Evolutionary conservation across 495 filamentous ascomycete genomes (phyloP).

Genomic region (Xylaria longipes): DNA sequence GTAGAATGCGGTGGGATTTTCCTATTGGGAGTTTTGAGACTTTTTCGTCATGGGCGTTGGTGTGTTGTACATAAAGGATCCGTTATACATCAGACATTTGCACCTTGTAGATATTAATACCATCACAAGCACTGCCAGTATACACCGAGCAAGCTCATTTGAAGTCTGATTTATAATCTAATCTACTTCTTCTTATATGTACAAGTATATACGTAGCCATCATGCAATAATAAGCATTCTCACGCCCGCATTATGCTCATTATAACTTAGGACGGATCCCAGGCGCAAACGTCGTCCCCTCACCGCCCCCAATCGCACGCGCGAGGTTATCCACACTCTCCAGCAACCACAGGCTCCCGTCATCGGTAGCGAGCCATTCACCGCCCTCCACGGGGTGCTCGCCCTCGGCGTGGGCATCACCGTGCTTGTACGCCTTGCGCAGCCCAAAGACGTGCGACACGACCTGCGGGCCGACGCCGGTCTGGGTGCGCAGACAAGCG

Average conservation of each 20-base stretch:
- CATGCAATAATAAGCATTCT: background rate
- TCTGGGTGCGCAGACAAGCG: slow-evolving; percentile 73
- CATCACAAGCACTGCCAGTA: background rate
- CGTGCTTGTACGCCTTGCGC: slow-evolving; percentile 74
- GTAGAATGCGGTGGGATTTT: background rate
- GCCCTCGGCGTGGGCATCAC: slow-evolving; percentile 53
- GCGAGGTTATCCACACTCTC: slow-evolving; percentile 73
- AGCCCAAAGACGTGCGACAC: slow-evolving; percentile 74
- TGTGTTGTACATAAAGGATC: slow-evolving; percentile 6
- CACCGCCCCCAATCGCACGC: slow-evolving; percentile 63
- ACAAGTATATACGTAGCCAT: slow-evolving; percentile 22
- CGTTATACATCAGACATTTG: background rate
- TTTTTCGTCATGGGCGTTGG: background rate
- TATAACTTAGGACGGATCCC: slow-evolving; percentile 58
- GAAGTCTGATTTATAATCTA: background rate
- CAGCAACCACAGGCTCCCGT: slow-evolving; percentile 75
- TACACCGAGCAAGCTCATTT: background rate
- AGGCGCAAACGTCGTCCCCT: slow-evolving; percentile 66
- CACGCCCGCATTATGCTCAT: slow-evolving; percentile 14
- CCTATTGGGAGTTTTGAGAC: background rate
- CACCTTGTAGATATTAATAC: slow-evolving; percentile 9
- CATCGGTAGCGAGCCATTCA: slow-evolving; percentile 72
- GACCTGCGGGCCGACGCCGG: slow-evolving; percentile 80
- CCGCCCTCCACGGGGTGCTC: slow-evolving; percentile 61
- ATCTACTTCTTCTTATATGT: slow-evolving; percentile 24